A percentile compares a stretch with the other conserved stretches of the same genome.
phyloP scores from a whole-genome alignment of 257 asterid genomes.

The Petunia axillaris region DNA sequence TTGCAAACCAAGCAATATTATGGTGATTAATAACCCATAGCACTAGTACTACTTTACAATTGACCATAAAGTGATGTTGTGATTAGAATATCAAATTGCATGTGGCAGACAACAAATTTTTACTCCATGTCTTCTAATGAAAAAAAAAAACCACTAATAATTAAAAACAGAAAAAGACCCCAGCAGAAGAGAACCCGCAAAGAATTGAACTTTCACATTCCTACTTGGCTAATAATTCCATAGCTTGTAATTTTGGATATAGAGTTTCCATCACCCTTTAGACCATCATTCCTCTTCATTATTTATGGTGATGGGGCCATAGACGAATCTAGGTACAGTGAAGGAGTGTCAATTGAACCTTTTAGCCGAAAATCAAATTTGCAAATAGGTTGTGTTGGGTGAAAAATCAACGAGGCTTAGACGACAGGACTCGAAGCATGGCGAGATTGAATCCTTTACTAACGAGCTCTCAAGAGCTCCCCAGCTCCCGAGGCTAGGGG shows the following conservation, averaged over 20 bases:
- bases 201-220: neutral
- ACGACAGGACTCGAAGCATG: too few species aligned
- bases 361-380: too few species aligned
- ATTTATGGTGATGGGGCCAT: neutral
- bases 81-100: neutral
- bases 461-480: too few species aligned
- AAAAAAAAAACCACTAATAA: neutral
- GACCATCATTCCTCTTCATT: neutral
- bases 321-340: too few species aligned
- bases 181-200: neutral
- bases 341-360: too few species aligned
- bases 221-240: slow-evolving; percentile 1
- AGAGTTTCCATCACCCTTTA: neutral
- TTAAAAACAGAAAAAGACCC: neutral
- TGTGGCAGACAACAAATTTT: neutral
- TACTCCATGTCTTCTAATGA: neutral
- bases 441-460: too few species aligned
- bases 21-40: neutral
- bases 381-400: too few species aligned
- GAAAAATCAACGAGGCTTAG: too few species aligned
- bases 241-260: neutral
- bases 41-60: neutral
- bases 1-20: neutral
- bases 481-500: too few species aligned
- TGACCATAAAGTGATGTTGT: neutral